A percentile compares a stretch with the other conserved stretches of the same genome.
phyloP scores from a whole-genome alignment of 2,329 filamentous ascomycete species.

The Aspergillus sp. region DNA sequence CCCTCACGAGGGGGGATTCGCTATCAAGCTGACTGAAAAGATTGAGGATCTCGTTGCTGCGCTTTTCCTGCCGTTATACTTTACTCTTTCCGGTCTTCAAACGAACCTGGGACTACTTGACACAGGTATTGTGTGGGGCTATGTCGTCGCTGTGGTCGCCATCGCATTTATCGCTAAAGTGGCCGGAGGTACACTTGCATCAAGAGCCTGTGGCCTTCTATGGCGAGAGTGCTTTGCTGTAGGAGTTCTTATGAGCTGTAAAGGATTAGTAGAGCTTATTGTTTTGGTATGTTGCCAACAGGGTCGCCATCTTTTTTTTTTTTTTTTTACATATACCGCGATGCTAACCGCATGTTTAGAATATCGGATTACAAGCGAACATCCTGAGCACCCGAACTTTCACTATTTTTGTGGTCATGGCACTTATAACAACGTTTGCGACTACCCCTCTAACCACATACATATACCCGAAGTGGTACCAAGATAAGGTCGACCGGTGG shows the following conservation, averaged over 20 bases:
- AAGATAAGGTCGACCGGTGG: conserved; percentile 70
- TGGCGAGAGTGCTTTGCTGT: conserved; percentile 91
- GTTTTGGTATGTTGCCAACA: conserved; percentile 66
- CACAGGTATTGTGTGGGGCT: conserved; percentile 81
- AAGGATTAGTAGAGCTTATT: conserved; percentile 90
- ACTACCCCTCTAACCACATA: conserved; percentile 74
- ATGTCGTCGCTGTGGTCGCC: conserved; percentile 77
- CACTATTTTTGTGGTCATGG: conserved; percentile 95
- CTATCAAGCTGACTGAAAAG: conserved; percentile 89
- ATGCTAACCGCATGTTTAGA: conserved; percentile 43
- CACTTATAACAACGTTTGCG: conserved; percentile 77
- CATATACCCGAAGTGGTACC: conserved; percentile 77
- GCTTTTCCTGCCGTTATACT: conserved; percentile 86
- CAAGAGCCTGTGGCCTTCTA: conserved; percentile 70
- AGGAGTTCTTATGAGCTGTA: conserved; percentile 92
- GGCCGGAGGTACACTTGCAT: conserved; percentile 75
- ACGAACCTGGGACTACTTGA: conserved; percentile 85
- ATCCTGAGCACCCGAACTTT: conserved; percentile 81
- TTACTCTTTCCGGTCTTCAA: conserved; percentile 84
- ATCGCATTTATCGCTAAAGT: conserved; percentile 87
- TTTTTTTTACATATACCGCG: neutral
- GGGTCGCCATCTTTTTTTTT: neutral
- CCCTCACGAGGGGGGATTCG: conserved; percentile 84
- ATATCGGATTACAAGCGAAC: conserved; percentile 78
- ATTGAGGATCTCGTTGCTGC: conserved; percentile 86